Percentiles rank a stretch among this genome's conserved stretches.
These are phyloP conservation scores for Arabidopsis suecica DNA, from an alignment of 345 rosid genomes.

Conservation along the genomic window DNA sequence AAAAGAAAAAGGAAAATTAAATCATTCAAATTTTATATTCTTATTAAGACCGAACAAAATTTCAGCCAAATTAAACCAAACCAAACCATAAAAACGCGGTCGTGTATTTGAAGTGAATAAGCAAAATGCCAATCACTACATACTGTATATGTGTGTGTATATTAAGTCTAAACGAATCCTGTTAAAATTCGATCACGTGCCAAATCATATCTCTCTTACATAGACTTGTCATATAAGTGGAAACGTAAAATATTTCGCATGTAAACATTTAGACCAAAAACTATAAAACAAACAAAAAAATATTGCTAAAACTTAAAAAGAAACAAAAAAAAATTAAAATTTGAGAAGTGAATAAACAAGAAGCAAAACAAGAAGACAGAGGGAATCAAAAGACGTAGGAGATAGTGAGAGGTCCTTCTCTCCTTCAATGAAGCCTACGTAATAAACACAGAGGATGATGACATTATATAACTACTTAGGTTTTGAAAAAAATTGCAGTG, in stretches of 20 bases:
- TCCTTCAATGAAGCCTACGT: constrained; percentile 34
- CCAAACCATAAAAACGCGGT: too few relatives aligned
- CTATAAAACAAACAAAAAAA: constrained; percentile 2
- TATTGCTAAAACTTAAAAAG: neutral
- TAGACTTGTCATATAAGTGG: constrained; percentile 30
- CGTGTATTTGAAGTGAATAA: too few relatives aligned
- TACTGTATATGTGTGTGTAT: neutral
- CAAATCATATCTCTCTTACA: constrained; percentile 23
- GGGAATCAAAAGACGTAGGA: constrained; percentile 37
- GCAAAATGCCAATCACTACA: too few relatives aligned
- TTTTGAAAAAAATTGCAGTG: constrained; percentile 3
- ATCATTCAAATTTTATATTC: too few relatives aligned
- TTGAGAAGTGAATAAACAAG: constrained; percentile 29
- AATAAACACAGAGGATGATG: constrained; percentile 46
- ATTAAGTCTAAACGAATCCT: neutral
- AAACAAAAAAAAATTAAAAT: neutral
- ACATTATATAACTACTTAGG: constrained; percentile 25
- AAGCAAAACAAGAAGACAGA: constrained; percentile 33
- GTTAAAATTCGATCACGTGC: constrained; percentile 1
- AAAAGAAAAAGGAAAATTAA: too few relatives aligned
- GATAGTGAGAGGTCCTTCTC: constrained; percentile 42
- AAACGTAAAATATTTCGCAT: constrained; percentile 32
- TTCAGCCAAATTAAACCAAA: too few relatives aligned
- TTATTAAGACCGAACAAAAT: too few relatives aligned
- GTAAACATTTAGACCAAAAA: constrained; percentile 24